Evolutionary conservation across 352 stramenopile genomes (phyloP), one percentile per base, ranked within the genome.

Genomic region (Phytopythium oedochilum): DNA sequence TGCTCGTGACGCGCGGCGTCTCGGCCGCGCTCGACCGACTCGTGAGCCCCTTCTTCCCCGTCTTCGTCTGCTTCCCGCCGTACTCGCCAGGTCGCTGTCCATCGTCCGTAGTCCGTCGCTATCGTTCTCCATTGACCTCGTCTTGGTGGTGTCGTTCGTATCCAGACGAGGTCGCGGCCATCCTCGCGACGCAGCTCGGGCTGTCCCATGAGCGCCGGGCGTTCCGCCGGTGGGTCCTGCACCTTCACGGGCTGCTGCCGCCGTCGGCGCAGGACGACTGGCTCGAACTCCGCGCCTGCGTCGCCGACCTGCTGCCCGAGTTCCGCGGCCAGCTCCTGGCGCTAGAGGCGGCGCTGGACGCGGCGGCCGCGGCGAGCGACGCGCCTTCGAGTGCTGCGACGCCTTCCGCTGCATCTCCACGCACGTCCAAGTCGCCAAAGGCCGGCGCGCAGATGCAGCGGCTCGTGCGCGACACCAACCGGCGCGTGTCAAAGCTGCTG

Each of bases 1-100:
- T 93, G 22, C 57, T 93, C 17, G 59, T 87, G 18, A 86, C 79
- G 20, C 64, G 81, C 36, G 81, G 75, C 28, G 82, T 92, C 50
- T 90, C 81, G 25, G 53, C 85, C 25, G 66, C 77, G 32, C 74
- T 94, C 35, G 78, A 91, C n/a, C 60, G 63, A 26, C 53, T 87
- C 1, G 62, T 86, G 4, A 65, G 70, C 46, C 58, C 76, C 4
- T 86, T 79, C 56, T 68, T 81, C 39, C 77, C 79, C 1, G 60
- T 58, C 11, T 83, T 76, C 55, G 66, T 89, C 50, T 64, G 70
- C 23, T 88, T 89, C 49, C 70, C 77, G 25, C 69, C 75, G 5
- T 89, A 87, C 61, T 79, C 75, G 34, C 53, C 59, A 52, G 68
- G 78, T 88, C n/a, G n/a, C n/a, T n/a, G n/a, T n/a, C n/a, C n/a